These are phyloP conservation scores for Fusarium praegraminearum DNA, from an alignment of 2,329 filamentous ascomycete genomes.

Conservation along the genomic window DNA sequence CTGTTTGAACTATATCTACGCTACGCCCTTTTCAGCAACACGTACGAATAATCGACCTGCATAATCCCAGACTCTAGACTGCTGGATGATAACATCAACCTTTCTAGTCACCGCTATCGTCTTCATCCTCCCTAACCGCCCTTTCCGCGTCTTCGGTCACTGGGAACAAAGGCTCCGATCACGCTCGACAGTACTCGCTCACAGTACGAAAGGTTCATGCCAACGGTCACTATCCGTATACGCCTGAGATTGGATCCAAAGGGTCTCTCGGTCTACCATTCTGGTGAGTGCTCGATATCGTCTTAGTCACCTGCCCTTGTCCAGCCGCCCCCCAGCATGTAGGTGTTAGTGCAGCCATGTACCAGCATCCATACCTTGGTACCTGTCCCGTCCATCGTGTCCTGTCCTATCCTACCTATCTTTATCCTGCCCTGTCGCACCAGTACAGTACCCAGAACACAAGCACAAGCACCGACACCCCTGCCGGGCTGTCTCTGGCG, in stretches of 20 bases:
- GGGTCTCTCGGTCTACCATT: slow-evolving; percentile 10
- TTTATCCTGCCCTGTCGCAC: slow-evolving; percentile 38
- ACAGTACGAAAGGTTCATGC: slow-evolving; percentile 28
- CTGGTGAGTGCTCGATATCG: slow-evolving; percentile 9
- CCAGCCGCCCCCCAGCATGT: slow-evolving; percentile 26
- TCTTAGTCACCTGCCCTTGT: slow-evolving; percentile 49
- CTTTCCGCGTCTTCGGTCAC: slow-evolving; percentile 32
- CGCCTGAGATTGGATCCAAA: slow-evolving; percentile 35
- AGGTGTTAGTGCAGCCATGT: slow-evolving; percentile 12
- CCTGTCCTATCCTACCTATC: slow-evolving; percentile 24
- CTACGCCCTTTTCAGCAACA: slow-evolving; percentile 34
- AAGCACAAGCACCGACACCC: slow-evolving; percentile 21
- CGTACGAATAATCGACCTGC: slow-evolving; percentile 43
- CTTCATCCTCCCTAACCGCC: slow-evolving; percentile 25
- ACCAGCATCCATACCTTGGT: slow-evolving; percentile 21
- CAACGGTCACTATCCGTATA: slow-evolving; percentile 40
- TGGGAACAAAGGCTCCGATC: slow-evolving; percentile 39
- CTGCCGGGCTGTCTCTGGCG: slow-evolving; percentile 12
- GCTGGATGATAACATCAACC: slow-evolving; percentile 40
- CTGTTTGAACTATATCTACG: slow-evolving; percentile 12
- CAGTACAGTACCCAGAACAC: slow-evolving; percentile 9
- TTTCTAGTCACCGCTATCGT: slow-evolving; percentile 40
- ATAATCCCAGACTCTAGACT: slow-evolving; percentile 41
- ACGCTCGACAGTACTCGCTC: slow-evolving; percentile 28
- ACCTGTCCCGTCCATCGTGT: background rate